Evolutionary conservation across 1,139 yeast species (phyloP), one percentile per base, ranked within the genome.

Genomic region (Yamadazyma sp.): DNA sequence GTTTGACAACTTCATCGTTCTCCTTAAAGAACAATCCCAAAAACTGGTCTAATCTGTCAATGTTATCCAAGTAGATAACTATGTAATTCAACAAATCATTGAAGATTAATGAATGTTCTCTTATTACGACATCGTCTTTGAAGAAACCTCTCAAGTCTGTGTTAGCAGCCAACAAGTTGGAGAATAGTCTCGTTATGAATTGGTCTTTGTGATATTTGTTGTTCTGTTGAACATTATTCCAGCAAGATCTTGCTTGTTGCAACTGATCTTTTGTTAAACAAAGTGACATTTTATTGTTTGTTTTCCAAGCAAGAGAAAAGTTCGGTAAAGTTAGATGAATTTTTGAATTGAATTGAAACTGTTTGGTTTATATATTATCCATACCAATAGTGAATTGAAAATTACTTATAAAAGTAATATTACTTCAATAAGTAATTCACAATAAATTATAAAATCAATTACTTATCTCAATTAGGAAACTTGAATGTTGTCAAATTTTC

Each of bases 71-170:
- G 51, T 68, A 64, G 33, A 58, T 49, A 33, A 70, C 54, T 5
- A 62, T 48, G 44, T 64, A 67, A 35, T 56, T 56, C 36, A 72
- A 58, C 44, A 69, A 55, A 43, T 71, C 77, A 15, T 62, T 62
- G 45, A 72, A 65, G 14, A 68, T 54, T 6, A 44, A 40, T 10
- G 69, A 53, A 41, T 71, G 75, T 40, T 62, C 58, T 29, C 55
- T 47, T 18, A 66, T 49, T 10, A 55, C 50, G 6, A 49, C 49
- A 14, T 61, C 63, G 37, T 55, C 48, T 28, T 49, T 45, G 42
- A 71, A 64, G 22, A 58, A 46, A 10, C 45, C 38, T 40, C 54
- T 56, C 24, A 68, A 53, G 4, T 56, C 46, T 0, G 65, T 54
- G 46, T 66, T 62, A 17, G 62, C 55, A 14, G 59, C 61, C 23